phyloP scores from a whole-genome alignment of 108 stramenopile genomes.

The Nitzschia sp. region DNA sequence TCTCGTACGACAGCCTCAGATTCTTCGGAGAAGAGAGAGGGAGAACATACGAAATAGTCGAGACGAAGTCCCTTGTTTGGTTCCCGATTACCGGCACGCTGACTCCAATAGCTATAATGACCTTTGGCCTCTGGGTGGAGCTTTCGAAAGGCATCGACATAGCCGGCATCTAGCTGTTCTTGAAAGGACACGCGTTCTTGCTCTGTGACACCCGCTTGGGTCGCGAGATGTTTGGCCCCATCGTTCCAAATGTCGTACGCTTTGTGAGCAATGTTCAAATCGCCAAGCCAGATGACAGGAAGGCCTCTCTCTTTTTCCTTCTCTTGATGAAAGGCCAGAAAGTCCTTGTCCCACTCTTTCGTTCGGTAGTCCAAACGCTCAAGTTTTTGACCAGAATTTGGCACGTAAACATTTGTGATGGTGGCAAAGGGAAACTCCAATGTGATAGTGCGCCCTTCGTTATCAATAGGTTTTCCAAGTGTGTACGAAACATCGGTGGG shows the following conservation, averaged over 20 bases:
- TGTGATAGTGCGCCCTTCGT: slow-evolving; percentile 91
- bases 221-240: slow-evolving; percentile 89
- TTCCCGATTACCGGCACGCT: slow-evolving; percentile 80
- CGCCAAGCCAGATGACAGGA: slow-evolving; percentile 91
- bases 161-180: slow-evolving; percentile 71
- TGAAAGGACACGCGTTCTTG: slow-evolving; percentile 87
- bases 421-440: slow-evolving; percentile 89
- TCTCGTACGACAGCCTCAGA: slow-evolving; percentile 71
- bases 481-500: slow-evolving; percentile 50
- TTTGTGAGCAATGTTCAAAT: slow-evolving; percentile 91
- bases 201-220: slow-evolving; percentile 86
- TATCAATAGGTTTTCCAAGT: slow-evolving; percentile 70
- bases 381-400: slow-evolving; percentile 96
- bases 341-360: slow-evolving; percentile 89
- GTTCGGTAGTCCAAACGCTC: slow-evolving; percentile 94
- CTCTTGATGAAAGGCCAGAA: slow-evolving; percentile 68
- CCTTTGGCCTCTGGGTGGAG: slow-evolving; percentile 82
- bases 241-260: slow-evolving; percentile 90
- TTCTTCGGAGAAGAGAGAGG: slow-evolving; percentile 59
- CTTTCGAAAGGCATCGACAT: slow-evolving; percentile 85
- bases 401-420: slow-evolving; percentile 92
- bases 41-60: slow-evolving; percentile 88
- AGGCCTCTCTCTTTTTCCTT: slow-evolving; percentile 57
- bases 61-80: slow-evolving; percentile 93
- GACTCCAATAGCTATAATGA: slow-evolving; percentile 91